These are phyloP conservation scores for Pseudognaphalium luteoalbum DNA, from an alignment of 129 eudicot genomes.

Conservation along the genomic window DNA sequence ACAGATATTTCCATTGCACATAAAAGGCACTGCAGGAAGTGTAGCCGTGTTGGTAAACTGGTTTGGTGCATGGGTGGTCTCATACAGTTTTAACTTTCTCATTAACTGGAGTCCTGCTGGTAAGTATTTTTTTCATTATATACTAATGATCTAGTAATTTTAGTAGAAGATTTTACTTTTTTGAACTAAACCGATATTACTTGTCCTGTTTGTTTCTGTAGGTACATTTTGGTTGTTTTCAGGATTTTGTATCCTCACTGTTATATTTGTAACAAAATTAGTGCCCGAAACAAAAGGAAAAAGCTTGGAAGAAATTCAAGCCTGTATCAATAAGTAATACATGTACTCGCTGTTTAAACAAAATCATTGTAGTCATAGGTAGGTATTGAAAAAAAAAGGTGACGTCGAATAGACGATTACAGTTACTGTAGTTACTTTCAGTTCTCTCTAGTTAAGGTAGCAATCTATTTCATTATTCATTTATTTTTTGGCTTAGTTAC, in stretches of 20 bases:
- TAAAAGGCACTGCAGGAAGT: constrained; percentile 84
- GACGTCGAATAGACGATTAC: neutral
- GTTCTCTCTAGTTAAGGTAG: constrained; percentile 4
- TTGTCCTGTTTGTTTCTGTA: constrained; percentile 17
- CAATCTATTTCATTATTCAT: neutral
- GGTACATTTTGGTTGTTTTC: constrained; percentile 73
- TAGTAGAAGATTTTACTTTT: neutral
- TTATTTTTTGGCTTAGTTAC: neutral
- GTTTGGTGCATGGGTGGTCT: constrained; percentile 85
- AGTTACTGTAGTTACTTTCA: neutral
- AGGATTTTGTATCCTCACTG: constrained; percentile 44
- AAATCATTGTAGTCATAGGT: constrained; percentile 4
- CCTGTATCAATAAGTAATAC: constrained; percentile 43
- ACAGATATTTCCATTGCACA: constrained; percentile 80
- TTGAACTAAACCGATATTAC: neutral
- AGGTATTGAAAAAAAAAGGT: neutral
- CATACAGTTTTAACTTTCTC: constrained; percentile 77
- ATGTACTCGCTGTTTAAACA: neutral
- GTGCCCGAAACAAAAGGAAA: constrained; percentile 91
- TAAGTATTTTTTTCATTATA: constrained; percentile 10
- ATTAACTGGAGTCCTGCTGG: constrained; percentile 80
- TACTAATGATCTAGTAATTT: neutral
- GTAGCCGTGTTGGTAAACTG: constrained; percentile 70
- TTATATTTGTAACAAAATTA: constrained; percentile 61
- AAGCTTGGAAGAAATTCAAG: constrained; percentile 82